A percentile compares a stretch with the other conserved stretches of the same genome.
These are phyloP conservation scores for Candida loeiensis DNA, from an alignment of 805 yeast species.

Conservation along the genomic window DNA sequence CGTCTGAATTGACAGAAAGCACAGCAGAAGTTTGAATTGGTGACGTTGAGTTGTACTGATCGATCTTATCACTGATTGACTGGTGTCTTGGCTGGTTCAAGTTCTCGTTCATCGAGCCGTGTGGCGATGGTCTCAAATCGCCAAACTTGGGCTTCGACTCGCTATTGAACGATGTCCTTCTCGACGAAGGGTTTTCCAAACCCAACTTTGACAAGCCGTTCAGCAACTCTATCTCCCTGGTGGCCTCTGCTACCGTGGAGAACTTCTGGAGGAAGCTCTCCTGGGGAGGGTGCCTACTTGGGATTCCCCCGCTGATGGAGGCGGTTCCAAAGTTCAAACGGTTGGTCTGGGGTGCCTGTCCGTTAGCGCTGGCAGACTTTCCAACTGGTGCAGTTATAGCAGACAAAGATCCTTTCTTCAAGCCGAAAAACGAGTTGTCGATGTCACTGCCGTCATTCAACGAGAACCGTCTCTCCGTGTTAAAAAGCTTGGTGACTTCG, in stretches of 20 bases:
- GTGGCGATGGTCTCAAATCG: slow-evolving; percentile 27
- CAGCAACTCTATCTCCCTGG: slow-evolving; percentile 57
- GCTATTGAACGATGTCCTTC: slow-evolving; percentile 52
- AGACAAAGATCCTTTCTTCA: slow-evolving; percentile 46
- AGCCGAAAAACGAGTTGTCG: slow-evolving; percentile 42
- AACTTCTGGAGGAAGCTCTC: slow-evolving; percentile 59
- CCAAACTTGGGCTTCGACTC: slow-evolving; percentile 19
- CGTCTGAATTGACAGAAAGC: slow-evolving; percentile 29
- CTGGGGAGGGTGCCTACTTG: slow-evolving; percentile 44
- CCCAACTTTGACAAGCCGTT: slow-evolving; percentile 37
- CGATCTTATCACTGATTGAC: slow-evolving; percentile 61
- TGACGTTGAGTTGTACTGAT: slow-evolving; percentile 46
- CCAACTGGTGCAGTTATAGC: slow-evolving; percentile 47
- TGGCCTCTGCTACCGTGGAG: slow-evolving; percentile 63
- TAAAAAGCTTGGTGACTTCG: slow-evolving; percentile 34
- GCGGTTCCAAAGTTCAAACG: slow-evolving; percentile 52
- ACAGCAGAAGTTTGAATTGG: slow-evolving; percentile 44
- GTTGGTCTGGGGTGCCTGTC: slow-evolving; percentile 22
- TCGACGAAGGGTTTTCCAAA: slow-evolving; percentile 38
- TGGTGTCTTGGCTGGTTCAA: slow-evolving; percentile 42
- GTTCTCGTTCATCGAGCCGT: slow-evolving; percentile 42
- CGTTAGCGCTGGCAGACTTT: slow-evolving; percentile 12
- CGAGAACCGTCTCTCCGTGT: slow-evolving; percentile 36
- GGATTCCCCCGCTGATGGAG: slow-evolving; percentile 55
- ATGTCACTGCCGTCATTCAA: slow-evolving; percentile 43